Evolutionary conservation across 2,329 filamentous ascomycete species (phyloP).

Genomic region (Helicocarpus griseus): DNA sequence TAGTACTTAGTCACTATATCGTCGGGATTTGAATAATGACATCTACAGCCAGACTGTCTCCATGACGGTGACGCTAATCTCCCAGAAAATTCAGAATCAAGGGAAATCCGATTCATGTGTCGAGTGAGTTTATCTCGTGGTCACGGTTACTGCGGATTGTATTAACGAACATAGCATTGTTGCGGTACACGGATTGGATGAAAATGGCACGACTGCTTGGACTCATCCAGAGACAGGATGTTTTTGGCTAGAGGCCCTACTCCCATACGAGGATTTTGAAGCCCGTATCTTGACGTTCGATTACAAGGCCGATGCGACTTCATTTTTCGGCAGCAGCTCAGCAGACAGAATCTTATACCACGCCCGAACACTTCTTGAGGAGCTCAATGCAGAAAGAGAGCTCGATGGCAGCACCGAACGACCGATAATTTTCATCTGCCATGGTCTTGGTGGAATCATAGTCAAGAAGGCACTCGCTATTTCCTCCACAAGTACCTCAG

Average conservation of each 20-base stretch:
- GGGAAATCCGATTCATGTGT: too few relatives aligned
- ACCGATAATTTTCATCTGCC: constrained; percentile 30
- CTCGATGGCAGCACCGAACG: constrained; percentile 12
- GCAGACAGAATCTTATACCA: constrained; percentile 9
- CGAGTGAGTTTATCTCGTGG: too few relatives aligned
- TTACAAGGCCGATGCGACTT: constrained; percentile 9
- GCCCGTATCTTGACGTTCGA: constrained; percentile 14
- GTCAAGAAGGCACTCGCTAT: constrained; percentile 25
- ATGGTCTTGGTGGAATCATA: constrained; percentile 28
- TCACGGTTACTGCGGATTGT: too few relatives aligned
- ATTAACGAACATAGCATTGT: too few relatives aligned
- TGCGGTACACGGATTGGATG: constrained; percentile 10
- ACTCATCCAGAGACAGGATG: constrained; percentile 1
- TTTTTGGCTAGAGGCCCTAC: constrained; percentile 7
- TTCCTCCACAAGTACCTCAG: constrained; percentile 15
- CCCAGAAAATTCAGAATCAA: too few relatives aligned
- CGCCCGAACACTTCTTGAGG: constrained; percentile 23
- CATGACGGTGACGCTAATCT: too few relatives aligned
- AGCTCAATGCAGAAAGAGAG: constrained; percentile 23
- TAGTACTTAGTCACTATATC: too few relatives aligned
- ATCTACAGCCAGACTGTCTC: too few relatives aligned
- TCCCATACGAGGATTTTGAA: constrained; percentile 9
- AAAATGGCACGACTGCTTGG: constrained; percentile 6
- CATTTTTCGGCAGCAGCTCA: constrained; percentile 3
- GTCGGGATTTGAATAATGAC: too few relatives aligned